phyloP scores from a whole-genome alignment of 352 stramenopile genomes.

The Peronospora destructor region DNA sequence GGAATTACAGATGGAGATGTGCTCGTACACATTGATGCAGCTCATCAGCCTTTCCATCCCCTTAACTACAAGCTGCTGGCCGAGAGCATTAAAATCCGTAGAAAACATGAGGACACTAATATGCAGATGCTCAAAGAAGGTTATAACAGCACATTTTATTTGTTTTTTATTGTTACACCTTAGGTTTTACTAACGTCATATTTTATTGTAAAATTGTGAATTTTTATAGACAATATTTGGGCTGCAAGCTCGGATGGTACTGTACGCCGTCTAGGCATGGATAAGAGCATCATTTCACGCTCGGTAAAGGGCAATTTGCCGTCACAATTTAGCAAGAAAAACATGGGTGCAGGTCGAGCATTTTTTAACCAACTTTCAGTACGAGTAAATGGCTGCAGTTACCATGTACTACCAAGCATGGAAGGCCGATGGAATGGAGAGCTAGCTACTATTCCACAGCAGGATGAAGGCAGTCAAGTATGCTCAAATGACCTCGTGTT shows the following conservation, averaged over 20 bases:
- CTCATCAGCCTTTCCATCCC: slow-evolving; percentile 81
- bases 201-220: neutral
- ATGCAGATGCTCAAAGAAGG: slow-evolving; percentile 75
- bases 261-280: slow-evolving; percentile 70
- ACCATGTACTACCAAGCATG: slow-evolving; percentile 78
- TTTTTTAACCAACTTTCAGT: slow-evolving; percentile 88
- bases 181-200: neutral
- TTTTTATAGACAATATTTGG: slow-evolving; percentile 70
- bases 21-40: slow-evolving; percentile 79
- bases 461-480: slow-evolving; percentile 79
- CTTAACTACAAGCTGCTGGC: slow-evolving; percentile 82
- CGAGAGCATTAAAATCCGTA: slow-evolving; percentile 66
- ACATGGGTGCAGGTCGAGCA: slow-evolving; percentile 38
- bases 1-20: slow-evolving; percentile 49
- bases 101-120: slow-evolving; percentile 76
- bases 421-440: slow-evolving; percentile 86
- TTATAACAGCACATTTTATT: neutral
- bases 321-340: slow-evolving; percentile 54
- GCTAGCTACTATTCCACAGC: slow-evolving; percentile 53
- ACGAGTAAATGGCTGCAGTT: slow-evolving; percentile 79
- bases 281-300: slow-evolving; percentile 78
- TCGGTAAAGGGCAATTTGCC: slow-evolving; percentile 41
- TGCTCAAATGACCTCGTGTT: slow-evolving; percentile 83
- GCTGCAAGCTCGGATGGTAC: slow-evolving; percentile 66
- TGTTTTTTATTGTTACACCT: no score